phyloP scores from a whole-genome alignment of 2,329 filamentous ascomycete genomes.

The Fusarium sublunatum region DNA sequence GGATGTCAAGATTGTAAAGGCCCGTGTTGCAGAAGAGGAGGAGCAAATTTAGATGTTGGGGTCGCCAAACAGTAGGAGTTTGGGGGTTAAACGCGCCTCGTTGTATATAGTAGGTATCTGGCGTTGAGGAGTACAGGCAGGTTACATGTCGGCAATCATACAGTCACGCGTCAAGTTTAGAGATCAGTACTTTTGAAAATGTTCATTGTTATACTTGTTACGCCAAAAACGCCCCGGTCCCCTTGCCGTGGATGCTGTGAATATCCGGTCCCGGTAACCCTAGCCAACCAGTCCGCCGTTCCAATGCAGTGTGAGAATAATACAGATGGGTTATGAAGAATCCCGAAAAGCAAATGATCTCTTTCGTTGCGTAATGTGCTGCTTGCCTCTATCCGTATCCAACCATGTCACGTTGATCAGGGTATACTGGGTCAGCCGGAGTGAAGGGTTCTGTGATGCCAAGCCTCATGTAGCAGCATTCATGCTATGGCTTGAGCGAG shows the following conservation, averaged over 20 bases:
- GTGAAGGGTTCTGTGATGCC: neutral
- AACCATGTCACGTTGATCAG: conserved; percentile 29
- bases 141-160: conserved; percentile 2
- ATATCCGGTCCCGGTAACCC: conserved; percentile 43
- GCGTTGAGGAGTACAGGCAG: conserved; percentile 37
- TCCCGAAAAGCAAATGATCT: conserved; percentile 22
- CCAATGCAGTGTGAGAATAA: conserved; percentile 47
- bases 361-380: conserved; percentile 27
- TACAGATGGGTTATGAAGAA: conserved; percentile 37
- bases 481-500: conserved; percentile 1
- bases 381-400: conserved; percentile 46
- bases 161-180: conserved; percentile 10
- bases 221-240: conserved; percentile 47
- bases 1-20: conserved; percentile 82
- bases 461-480: conserved; percentile 4
- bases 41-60: conserved; percentile 47
- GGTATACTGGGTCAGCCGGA: conserved; percentile 8
- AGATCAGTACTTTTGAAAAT: conserved; percentile 19
- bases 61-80: conserved; percentile 1
- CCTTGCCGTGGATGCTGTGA: conserved; percentile 46
- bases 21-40: conserved; percentile 73
- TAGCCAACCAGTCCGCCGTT: conserved; percentile 43
- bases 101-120: conserved; percentile 26
- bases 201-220: conserved; percentile 44
- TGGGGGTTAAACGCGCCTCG: conserved; percentile 4